These are phyloP conservation scores for Boletus sp. DNA, from an alignment of 768 basidiomycete genomes.

Conservation along the genomic window DNA sequence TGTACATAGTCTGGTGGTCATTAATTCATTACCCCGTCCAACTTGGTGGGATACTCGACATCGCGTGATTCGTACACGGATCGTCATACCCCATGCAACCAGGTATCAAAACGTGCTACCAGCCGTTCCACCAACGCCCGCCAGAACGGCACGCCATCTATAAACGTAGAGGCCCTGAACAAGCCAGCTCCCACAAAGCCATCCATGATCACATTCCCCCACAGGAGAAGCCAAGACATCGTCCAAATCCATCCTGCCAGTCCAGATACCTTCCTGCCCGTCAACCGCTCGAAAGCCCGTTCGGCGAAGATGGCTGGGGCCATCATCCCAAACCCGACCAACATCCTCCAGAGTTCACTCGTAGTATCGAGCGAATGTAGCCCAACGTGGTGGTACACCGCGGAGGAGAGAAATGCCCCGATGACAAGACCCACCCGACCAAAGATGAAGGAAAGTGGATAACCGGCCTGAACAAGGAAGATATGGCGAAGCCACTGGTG, in stretches of 20 bases:
- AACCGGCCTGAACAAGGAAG: conserved; percentile 31
- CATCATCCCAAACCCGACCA: conserved; percentile 53
- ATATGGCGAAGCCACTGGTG: conserved; percentile 34
- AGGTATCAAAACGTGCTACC: conserved; percentile 7
- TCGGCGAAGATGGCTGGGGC: conserved; percentile 50
- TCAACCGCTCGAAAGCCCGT: conserved; percentile 17
- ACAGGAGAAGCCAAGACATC: conserved; percentile 23
- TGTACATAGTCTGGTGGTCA: too few species aligned
- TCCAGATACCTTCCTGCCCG: conserved; percentile 29
- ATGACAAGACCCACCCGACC: conserved; percentile 49
- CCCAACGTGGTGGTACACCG: conserved; percentile 43
- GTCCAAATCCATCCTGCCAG: conserved; percentile 35
- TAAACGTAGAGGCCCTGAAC: not conserved
- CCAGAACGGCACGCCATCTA: not conserved
- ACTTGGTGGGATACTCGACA: not conserved
- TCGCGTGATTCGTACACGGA: not conserved
- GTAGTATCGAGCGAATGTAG: too few species aligned
- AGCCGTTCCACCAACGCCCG: not conserved
- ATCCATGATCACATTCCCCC: conserved; percentile 24
- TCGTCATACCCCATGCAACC: not conserved
- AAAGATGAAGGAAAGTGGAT: conserved; percentile 33
- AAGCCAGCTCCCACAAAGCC: conserved; percentile 15
- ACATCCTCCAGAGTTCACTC: conserved; percentile 19
- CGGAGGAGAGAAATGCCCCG: conserved; percentile 56
- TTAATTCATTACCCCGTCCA: too few species aligned